Evolutionary conservation across 2,329 filamentous ascomycete species (phyloP).

Genomic region (Talaromyces funiculosus): DNA sequence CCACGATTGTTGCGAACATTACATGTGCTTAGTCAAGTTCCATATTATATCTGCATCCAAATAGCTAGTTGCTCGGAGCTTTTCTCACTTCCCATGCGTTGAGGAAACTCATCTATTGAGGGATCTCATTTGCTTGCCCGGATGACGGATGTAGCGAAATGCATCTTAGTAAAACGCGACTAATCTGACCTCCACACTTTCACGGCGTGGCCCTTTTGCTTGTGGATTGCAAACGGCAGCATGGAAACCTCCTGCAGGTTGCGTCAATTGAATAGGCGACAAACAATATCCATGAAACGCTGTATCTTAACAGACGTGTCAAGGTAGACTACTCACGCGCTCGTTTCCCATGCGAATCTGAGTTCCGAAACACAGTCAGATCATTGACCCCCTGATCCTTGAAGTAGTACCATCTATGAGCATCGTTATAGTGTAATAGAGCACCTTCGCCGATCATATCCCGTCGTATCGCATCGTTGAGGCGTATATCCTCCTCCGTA

Average conservation of each 20-base stretch:
- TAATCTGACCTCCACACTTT: slow-evolving; percentile 4
- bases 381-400: background rate
- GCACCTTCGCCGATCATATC: background rate
- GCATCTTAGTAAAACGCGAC: background rate
- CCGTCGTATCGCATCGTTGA: background rate
- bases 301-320: background rate
- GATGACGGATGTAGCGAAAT: background rate
- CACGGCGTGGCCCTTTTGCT: background rate
- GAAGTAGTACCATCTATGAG: slow-evolving; percentile 1
- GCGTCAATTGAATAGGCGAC: background rate
- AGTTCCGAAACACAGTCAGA: slow-evolving; percentile 3
- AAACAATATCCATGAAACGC: background rate
- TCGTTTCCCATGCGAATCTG: background rate
- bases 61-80: too few species aligned
- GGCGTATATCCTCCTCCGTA: background rate
- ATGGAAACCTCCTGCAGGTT: background rate
- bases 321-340: background rate
- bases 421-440: background rate
- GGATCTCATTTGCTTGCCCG: background rate
- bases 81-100: background rate
- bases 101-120: background rate
- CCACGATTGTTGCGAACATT: too few species aligned
- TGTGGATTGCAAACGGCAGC: slow-evolving; percentile 1
- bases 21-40: too few species aligned
- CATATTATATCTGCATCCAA: too few species aligned